Evolutionary conservation across 2,329 filamentous ascomycete species (phyloP).

Genomic region (Phaeosphaeriaceae sp.): DNA sequence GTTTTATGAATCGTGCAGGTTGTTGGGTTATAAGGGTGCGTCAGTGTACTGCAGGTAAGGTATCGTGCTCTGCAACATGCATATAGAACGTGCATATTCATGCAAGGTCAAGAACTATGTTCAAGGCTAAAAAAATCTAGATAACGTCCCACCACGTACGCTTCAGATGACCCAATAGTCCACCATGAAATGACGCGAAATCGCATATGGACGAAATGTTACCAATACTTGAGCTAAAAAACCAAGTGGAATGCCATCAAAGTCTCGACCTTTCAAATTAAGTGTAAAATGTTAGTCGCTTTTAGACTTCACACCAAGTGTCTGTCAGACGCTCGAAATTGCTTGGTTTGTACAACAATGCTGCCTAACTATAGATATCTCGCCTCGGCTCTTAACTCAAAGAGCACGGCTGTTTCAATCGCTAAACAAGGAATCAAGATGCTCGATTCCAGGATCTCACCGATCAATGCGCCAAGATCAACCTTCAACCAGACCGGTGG

Average conservation of each 20-base stretch:
- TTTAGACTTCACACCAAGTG: too few species aligned
- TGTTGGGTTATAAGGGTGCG: slow-evolving; percentile 8
- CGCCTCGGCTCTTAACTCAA: background rate
- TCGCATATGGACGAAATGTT: too few species aligned
- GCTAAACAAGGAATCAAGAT: background rate
- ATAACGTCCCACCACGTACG: too few species aligned
- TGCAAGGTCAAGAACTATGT: background rate
- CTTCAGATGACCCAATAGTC: too few species aligned
- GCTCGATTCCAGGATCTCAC: slow-evolving; percentile 8
- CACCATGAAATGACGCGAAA: too few species aligned
- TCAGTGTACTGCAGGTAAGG: slow-evolving; percentile 6
- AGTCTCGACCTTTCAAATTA: too few species aligned
- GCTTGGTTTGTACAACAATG: background rate
- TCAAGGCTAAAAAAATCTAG: background rate
- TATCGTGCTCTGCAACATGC: slow-evolving; percentile 16
- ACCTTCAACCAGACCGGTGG: slow-evolving; percentile 13
- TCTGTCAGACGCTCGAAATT: too few species aligned
- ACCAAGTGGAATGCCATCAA: too few species aligned
- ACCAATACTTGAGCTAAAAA: too few species aligned
- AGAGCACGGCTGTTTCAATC: background rate
- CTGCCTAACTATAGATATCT: slow-evolving; percentile 4
- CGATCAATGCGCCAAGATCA: slow-evolving; percentile 24
- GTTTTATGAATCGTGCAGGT: slow-evolving; percentile 2
- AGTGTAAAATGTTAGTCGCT: too few species aligned
- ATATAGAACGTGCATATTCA: slow-evolving; percentile 5